Evolutionary conservation across 441 rosid species (phyloP), one percentile per base, ranked within the genome.

Genomic region (Bocquillonia castaneifolia): DNA sequence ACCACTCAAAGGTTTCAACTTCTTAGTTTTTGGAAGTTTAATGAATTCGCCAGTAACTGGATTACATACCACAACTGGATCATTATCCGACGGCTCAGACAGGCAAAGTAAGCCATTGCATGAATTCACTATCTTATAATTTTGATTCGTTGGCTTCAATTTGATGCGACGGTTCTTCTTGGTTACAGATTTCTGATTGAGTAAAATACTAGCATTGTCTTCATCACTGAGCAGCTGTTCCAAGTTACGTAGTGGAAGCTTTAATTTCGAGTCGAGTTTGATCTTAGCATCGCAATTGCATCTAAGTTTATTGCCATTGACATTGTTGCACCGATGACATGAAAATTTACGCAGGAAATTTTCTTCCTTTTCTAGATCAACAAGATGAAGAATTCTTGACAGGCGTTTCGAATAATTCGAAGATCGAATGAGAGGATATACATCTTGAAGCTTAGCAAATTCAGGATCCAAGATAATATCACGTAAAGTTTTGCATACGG

Each of bases 191-290:
- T 36, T 9, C 4, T 4, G 9, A 36, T 36, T 36, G 9, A 36
- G 40, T 9, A 3, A 4, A 36, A 36, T 3, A 23, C 34, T 51
- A 18, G 25, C 47, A 51, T 31, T 59, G 23, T 13, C n/a, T 0
- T 22, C 15, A 64, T 50, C 29, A 0, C 34, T 31, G 18, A 17
- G 42, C 29, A 36, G 13, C 55, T 51, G 23, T 48, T 51, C 22
- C 22, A 65, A 12, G 48, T 65, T 65, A 5, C 34, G 48, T n/a
- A 65, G 1, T 34, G 59, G 59, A 12, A 65, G 47, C 59, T 65
- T 65, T 36, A 65, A 65, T 59, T 68, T 68, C 34, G 10, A 29
- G 8, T 68, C 71, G 5, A 68, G 55, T 58, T 47, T 68, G 32
- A 68, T 45, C 22, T 57, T 20, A 42, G n/a, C 3, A 6, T 42